phyloP scores from a whole-genome alignment of 345 rosid genomes.

The Eucalyptus pumila region DNA sequence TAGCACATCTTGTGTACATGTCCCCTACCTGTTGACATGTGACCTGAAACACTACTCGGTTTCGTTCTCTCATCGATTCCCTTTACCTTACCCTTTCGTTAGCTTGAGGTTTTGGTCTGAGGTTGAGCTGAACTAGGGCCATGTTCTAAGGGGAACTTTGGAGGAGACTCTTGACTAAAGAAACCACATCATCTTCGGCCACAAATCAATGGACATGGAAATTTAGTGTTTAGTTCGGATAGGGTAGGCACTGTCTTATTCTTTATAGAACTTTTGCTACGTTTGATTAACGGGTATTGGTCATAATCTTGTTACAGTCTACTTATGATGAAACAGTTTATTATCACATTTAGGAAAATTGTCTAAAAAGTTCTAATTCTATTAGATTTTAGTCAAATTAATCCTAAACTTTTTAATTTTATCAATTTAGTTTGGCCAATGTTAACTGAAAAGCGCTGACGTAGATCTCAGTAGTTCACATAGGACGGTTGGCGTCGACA shows the following conservation, averaged over 20 bases:
- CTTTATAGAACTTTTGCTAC: background rate
- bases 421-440: no score
- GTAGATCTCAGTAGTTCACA: no score
- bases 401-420: no score
- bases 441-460: no score
- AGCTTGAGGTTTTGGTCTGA: background rate
- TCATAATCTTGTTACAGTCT: background rate
- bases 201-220: background rate
- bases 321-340: background rate
- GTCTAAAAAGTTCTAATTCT: no score
- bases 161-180: background rate
- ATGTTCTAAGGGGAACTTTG: background rate
- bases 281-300: background rate
- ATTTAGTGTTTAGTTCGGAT: background rate
- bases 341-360: background rate
- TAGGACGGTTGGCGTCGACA: fast-evolving
- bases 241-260: background rate
- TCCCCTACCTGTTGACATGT: constrained; percentile 21
- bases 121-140: background rate
- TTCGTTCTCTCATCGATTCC: background rate
- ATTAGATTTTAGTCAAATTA: background rate
- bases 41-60: background rate
- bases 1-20: constrained; percentile 39
- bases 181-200: background rate
- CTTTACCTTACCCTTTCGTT: background rate